These are phyloP conservation scores for Colletotrichum eleusines DNA, from an alignment of 2,329 filamentous ascomycete species.

Conservation along the genomic window DNA sequence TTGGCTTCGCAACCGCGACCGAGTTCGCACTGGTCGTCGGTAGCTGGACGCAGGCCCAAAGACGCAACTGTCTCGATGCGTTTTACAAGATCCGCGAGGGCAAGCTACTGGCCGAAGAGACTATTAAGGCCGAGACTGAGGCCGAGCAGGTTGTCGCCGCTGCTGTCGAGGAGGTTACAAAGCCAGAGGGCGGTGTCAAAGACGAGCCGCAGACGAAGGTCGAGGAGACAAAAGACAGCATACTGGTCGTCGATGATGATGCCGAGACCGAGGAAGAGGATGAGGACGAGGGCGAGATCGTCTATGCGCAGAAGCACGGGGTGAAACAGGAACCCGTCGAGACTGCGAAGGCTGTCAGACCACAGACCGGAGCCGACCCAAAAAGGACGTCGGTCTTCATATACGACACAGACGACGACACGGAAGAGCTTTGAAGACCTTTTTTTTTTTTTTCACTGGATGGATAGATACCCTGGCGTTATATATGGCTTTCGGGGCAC, in stretches of 20 bases:
- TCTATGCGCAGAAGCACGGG: constrained; percentile 16
- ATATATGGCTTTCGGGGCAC: neutral
- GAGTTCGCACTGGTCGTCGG: constrained; percentile 94
- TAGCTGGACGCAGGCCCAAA: constrained; percentile 86
- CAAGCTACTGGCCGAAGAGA: constrained; percentile 54
- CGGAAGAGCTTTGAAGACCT: constrained; percentile 50
- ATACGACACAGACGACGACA: constrained; percentile 53
- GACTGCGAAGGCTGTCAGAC: constrained; percentile 23
- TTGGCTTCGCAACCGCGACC: constrained; percentile 80
- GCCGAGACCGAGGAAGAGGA: constrained; percentile 40
- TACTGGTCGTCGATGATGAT: constrained; percentile 20
- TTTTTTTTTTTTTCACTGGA: no score
- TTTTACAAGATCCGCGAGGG: constrained; percentile 81
- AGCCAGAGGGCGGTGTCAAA: constrained; percentile 19
- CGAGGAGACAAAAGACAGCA: constrained; percentile 37
- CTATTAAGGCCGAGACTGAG: constrained; percentile 43
- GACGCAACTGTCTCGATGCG: constrained; percentile 80
- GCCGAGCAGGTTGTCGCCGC: constrained; percentile 41
- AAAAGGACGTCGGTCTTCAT: constrained; percentile 52
- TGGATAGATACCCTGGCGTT: constrained; percentile 23
- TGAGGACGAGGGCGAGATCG: constrained; percentile 3
- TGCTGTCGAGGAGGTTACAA: constrained; percentile 25
- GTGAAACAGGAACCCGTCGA: neutral
- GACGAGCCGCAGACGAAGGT: constrained; percentile 8
- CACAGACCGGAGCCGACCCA: neutral